Evolutionary conservation across 2,329 filamentous ascomycete genomes (phyloP).

Genomic region (Alternaria panax): DNA sequence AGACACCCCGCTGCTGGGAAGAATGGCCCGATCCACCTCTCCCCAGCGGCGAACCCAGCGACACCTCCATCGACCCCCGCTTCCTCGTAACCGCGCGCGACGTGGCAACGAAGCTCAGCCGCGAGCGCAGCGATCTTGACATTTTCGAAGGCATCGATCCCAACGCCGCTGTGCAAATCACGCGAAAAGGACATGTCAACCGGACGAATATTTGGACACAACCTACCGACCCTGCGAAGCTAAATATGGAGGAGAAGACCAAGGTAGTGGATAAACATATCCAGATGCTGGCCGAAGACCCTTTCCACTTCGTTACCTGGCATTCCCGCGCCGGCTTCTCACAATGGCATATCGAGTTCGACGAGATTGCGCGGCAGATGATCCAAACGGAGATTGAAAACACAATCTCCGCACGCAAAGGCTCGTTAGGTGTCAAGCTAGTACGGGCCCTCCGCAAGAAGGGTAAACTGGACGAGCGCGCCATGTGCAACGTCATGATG

Average conservation of each 20-base stretch:
- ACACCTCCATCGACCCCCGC: conserved; percentile 41
- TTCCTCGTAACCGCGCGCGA: conserved; percentile 52
- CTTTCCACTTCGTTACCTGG: conserved; percentile 70
- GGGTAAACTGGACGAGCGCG: conserved; percentile 95
- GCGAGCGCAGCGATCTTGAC: conserved; percentile 46
- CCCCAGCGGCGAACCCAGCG: conserved; percentile 34
- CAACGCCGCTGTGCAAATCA: conserved; percentile 34
- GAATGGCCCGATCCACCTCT: conserved; percentile 52
- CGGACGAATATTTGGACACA: conserved; percentile 31
- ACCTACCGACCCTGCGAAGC: conserved; percentile 34
- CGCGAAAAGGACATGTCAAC: conserved; percentile 31
- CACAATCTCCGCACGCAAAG: conserved; percentile 79
- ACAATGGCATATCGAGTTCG: conserved; percentile 86
- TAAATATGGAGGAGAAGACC: conserved; percentile 34
- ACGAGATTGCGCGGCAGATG: conserved; percentile 72
- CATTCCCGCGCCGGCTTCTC: conserved; percentile 69
- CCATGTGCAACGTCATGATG: conserved; percentile 78
- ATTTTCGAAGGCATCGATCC: conserved; percentile 49
- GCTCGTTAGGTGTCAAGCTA: conserved; percentile 79
- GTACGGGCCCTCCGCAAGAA: conserved; percentile 83
- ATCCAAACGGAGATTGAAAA: conserved; percentile 82
- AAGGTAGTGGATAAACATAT: conserved; percentile 72
- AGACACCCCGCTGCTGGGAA: conserved; percentile 71
- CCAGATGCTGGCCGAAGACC: conserved; percentile 73
- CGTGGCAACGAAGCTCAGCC: conserved; percentile 52